Percentiles rank a stretch among this genome's conserved stretches.
These are phyloP conservation scores for Scutellaria minor DNA, from an alignment of 257 asterid genomes.

Conservation along the genomic window DNA sequence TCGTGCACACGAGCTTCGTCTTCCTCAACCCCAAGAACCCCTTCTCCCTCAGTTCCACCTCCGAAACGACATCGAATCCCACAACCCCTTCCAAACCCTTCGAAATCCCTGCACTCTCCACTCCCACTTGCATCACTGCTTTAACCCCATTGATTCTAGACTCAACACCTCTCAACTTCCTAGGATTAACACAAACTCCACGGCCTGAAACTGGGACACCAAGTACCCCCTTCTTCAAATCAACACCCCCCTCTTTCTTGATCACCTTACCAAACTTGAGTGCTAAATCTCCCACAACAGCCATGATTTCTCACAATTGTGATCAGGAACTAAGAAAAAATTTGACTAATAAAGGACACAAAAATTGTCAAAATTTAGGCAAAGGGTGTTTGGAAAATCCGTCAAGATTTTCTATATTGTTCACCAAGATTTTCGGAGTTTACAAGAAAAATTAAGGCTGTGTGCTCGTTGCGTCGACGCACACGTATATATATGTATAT, in stretches of 20 bases:
- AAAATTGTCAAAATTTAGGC: conserved; percentile 2
- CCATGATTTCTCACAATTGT: conserved; percentile 43
- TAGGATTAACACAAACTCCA: conserved; percentile 31
- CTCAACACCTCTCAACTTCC: conserved; percentile 34
- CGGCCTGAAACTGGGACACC: conserved; percentile 42
- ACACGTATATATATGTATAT: not conserved
- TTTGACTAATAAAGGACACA: conserved; percentile 3
- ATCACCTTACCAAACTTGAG: conserved; percentile 42
- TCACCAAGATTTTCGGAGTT: conserved; percentile 36
- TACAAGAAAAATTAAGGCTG: conserved; percentile 37
- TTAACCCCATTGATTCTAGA: conserved; percentile 36
- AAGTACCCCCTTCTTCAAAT: conserved; percentile 41
- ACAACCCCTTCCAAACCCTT: conserved; percentile 43
- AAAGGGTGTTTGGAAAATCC: conserved; percentile 43
- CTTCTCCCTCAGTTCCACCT: conserved; percentile 66
- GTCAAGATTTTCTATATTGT: conserved; percentile 38
- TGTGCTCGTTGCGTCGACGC: not conserved
- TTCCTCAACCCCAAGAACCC: conserved; percentile 89
- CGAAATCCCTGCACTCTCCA: conserved; percentile 42
- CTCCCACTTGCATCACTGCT: conserved; percentile 62
- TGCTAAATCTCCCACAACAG: conserved; percentile 56
- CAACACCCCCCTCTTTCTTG: conserved; percentile 38
- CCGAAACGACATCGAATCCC: conserved; percentile 72
- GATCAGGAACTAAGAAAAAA: not conserved
- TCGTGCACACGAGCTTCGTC: conserved; percentile 84